A percentile compares a stretch with the other conserved stretches of the same genome.
Evolutionary conservation across 2,329 filamentous ascomycete genomes (phyloP).

Genomic region (Elsinoe perseae): DNA sequence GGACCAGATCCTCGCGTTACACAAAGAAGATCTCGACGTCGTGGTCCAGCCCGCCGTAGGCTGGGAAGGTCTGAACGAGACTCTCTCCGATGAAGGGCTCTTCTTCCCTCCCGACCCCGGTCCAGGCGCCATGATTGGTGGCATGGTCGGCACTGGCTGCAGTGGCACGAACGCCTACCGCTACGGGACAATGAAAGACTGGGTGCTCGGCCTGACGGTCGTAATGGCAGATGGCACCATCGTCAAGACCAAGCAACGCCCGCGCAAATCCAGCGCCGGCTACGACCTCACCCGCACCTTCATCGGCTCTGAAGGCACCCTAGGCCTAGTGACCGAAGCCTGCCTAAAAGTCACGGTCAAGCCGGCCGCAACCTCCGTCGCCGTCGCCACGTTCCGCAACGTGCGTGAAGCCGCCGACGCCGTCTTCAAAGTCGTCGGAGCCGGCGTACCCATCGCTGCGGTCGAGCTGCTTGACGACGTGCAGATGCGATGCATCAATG

Average conservation of each 20-base stretch:
- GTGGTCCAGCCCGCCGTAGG: constrained; percentile 61
- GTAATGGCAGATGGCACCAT: constrained; percentile 85
- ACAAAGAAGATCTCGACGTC: constrained; percentile 60
- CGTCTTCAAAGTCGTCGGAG: constrained; percentile 69
- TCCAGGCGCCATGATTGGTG: constrained; percentile 85
- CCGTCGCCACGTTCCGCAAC: constrained; percentile 57
- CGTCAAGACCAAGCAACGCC: constrained; percentile 80
- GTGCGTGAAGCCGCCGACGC: constrained; percentile 69
- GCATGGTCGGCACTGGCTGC: constrained; percentile 73
- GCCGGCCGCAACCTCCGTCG: constrained; percentile 72
- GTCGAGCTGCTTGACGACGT: constrained; percentile 88
- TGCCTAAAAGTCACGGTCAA: constrained; percentile 78
- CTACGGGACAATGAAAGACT: constrained; percentile 92
- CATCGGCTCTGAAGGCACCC: constrained; percentile 83
- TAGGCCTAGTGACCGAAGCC: constrained; percentile 85
- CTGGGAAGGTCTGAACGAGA: constrained; percentile 79
- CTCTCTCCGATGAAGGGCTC: constrained; percentile 61
- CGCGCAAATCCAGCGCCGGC: constrained; percentile 81
- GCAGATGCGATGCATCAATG: constrained; percentile 71
- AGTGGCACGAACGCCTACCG: constrained; percentile 82
- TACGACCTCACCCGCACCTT: constrained; percentile 88
- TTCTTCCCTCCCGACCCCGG: constrained; percentile 92
- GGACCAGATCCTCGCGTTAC: constrained; percentile 69
- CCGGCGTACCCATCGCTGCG: constrained; percentile 79
- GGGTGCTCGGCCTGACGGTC: constrained; percentile 79